These are phyloP conservation scores for Picocystis sp. DNA, from an alignment of 163 green algal genomes.

Conservation along the genomic window DNA sequence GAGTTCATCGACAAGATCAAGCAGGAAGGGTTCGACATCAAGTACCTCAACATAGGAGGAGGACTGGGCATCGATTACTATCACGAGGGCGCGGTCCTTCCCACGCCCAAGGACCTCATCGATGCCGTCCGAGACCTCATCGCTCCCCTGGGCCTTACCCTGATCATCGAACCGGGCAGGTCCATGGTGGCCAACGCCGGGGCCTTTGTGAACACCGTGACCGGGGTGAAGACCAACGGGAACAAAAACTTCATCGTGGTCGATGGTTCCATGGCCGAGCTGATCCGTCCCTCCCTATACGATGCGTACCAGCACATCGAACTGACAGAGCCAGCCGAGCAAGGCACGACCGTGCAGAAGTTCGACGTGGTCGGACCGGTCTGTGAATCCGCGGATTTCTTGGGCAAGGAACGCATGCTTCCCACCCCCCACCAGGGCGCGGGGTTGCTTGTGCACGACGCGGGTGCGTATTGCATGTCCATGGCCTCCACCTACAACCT, in stretches of 20 bases:
- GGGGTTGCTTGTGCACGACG: conserved; percentile 82
- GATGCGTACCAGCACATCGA: conserved; percentile 94
- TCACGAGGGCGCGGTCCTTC: conserved; percentile 46
- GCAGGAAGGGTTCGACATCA: conserved; percentile 71
- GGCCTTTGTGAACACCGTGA: conserved; percentile 79
- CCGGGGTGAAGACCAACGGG: conserved; percentile 86
- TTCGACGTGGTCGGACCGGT: conserved; percentile 94
- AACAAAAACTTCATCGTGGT: conserved; percentile 95
- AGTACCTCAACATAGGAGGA: conserved; percentile 92
- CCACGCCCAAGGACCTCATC: conserved; percentile 82
- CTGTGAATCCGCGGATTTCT: conserved; percentile 88
- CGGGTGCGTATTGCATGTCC: conserved; percentile 92
- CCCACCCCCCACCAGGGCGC: conserved; percentile 34
- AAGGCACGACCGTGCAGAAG: conserved; percentile 16
- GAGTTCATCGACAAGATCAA: conserved; percentile 74
- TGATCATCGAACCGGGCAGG: conserved; percentile 86
- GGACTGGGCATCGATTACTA: conserved; percentile 94
- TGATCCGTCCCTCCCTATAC: conserved; percentile 72
- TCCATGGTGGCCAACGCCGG: conserved; percentile 75
- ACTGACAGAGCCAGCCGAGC: conserved; percentile 45
- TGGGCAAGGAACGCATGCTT: conserved; percentile 75
- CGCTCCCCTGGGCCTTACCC: conserved; percentile 46
- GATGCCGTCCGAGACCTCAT: conserved; percentile 58
- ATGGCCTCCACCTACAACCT: conserved; percentile 98
- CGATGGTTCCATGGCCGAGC: conserved; percentile 81